Conservation (phyloP, 306 rosid species). For the Elaeagnus macrophylla region DNA sequence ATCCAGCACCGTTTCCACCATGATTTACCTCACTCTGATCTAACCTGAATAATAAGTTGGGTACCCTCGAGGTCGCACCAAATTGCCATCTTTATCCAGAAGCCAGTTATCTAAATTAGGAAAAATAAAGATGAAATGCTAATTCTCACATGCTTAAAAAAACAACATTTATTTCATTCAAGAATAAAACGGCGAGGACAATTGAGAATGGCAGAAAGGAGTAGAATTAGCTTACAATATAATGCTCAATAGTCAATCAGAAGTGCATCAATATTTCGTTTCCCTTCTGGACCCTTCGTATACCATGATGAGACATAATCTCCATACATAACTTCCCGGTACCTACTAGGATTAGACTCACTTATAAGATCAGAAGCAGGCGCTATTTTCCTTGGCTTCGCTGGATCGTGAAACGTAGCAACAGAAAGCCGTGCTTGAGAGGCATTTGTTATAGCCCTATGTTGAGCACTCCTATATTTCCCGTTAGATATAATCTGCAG, state of each 20-base stretch:
- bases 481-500: conserved; percentile 78
- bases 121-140: no score
- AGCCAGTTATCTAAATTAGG: no score
- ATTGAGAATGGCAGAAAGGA: background rate
- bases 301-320: conserved; percentile 71
- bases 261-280: conserved; percentile 65
- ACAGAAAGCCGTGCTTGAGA: conserved; percentile 60
- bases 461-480: conserved; percentile 63
- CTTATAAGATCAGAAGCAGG: conserved; percentile 53
- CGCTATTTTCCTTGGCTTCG: conserved; percentile 50
- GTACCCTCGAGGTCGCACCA: no score
- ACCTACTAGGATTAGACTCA: conserved; percentile 47
- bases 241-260: conserved; percentile 9
- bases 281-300: conserved; percentile 80
- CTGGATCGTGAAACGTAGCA: conserved; percentile 89
- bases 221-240: background rate
- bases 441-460: conserved; percentile 66
- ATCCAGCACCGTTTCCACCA: no score
- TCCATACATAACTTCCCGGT: conserved; percentile 59
- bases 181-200: background rate
- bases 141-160: no score
- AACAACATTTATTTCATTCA: background rate
- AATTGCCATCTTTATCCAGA: no score
- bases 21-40: no score
- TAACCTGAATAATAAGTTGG: no score